Evolutionary conservation across 2,329 filamentous ascomycete species (phyloP), one percentile per base, ranked within the genome.

Genomic region (Aspergillus fijiensis): DNA sequence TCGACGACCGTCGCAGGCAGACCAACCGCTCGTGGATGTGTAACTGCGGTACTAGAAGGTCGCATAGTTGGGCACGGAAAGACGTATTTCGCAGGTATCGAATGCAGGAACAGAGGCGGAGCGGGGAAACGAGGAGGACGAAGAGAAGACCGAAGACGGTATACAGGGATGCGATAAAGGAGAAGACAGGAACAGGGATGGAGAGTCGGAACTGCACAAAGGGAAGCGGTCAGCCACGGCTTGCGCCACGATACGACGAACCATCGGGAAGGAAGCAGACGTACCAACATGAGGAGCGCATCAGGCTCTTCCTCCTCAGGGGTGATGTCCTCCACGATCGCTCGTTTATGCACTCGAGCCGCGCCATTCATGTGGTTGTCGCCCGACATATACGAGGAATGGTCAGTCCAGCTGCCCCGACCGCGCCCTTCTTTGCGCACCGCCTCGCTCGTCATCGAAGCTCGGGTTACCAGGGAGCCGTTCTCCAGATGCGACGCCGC

Each of bases 141-240:
- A 82, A 76, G 64, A 85, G 52, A 49, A 85, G 66, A 14, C 81
- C 79, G 63, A 82, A 73, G 58, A 83, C 64, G 19, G 85, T 82
- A 77, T 85, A 88, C 52, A 86, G 60, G 45, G 79, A 76, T 63
- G 84, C 82, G 62, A 80, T 69, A 33, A 84, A 67, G 55, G 84
- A 85, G 65, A 87, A 79, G 6, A 85, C 67, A 12, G 82, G 82
- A 63, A 83, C 82, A 16, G 84, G 80, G 25, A 77, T 72, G 21
- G 82, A 84, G 39, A 86, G 77, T 67, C 81, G 84, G 65, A 85
- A 77, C 82, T 83, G 59, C n/a, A 7, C 39, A 51, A 25, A 39
- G 52, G 12, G 54, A 19, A 21, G n/a, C 35, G 47, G 60, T 69
- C 62, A 67, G 63, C 53, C 31, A 55, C 49, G 51, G 33, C 51